Evolutionary conservation across 257 asterid genomes (phyloP), one percentile per base, ranked within the genome.

Genomic region (Solanum pennellii): DNA sequence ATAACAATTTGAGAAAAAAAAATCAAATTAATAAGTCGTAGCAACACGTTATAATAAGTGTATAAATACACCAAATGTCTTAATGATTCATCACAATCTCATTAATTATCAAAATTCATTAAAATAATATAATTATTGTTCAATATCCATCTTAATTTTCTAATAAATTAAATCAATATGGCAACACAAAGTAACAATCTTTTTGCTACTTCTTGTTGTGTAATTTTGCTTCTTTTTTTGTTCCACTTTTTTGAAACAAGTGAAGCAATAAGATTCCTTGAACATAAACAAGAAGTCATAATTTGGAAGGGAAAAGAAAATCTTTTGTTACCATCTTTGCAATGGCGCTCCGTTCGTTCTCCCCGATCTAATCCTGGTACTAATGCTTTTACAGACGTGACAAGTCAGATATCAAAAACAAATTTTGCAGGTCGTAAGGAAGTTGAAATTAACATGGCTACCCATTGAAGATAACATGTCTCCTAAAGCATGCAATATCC

Each of bases 201-300:
- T 89, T 15, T 21, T 87, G 33, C 82, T 82, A 29, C 47, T 13
- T 52, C 18, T 45, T 10, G 39, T 31, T 13, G 88, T 89, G 69
- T 88, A 89, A 62, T 62, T 89, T 12, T 80, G 41, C 25, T 29
- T 25, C 6, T 80, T 29, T 16, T 18, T 80, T 20, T 5, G 3
- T 80, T 80, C 16, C 25, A 27, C 49, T 27, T 10, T 20, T 9
- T 29, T n/a, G 42, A 80, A 47, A 42, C 49, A 71, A 44, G 83
- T 59, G 87, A 91, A 89, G 93, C 91, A 5, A 20, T 90, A 35
- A 83, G 96, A 75, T 73, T 92, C 31, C 91, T 92, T 7, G 89
- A 89, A 8, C 90, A 90, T 37, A 89, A 91, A 88, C 49, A 86
- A 29, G 59, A 88, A 66, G 89, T 92, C 92, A 89, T 65, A 25